Base-by-base conservation (phyloP, 2,329 filamentous ascomycete species). In the Verticillium isaacii region DNA sequence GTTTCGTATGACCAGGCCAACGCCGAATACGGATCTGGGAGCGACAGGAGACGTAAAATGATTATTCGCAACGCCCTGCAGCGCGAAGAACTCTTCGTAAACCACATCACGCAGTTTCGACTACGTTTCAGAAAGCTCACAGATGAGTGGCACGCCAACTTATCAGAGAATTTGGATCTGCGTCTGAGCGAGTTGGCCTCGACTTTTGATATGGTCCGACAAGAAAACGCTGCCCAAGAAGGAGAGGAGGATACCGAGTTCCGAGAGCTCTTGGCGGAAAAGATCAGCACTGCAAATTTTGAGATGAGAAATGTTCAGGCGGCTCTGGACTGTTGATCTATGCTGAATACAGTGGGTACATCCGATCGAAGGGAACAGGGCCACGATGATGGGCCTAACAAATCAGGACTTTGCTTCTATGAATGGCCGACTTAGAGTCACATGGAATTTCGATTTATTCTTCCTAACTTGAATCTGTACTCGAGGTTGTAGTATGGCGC, bases 201-300 rank as follows among this genome's bases (percentile, higher is more conserved):
- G 5, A 74, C 70, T 0, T 65, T 80, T 52, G 68, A 77, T 32
- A 74, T 79, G 3, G 60, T 79, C 8, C 67, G 75, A 2, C 69
- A 65, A 17, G 77, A 79, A 39, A 77, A 77, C 60, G 72, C 71
- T 5, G 72, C 70, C 0, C 19, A 68, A 25, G 77, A 79, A 66
- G 72, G 72, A 23, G 75, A 77, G 59, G 65, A 64, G 54, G 73
- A 79, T 55, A 71, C 71, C 1, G 73, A 68, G 23, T 77, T 77
- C 54, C 66, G 75, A 5, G 19, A 56, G 1, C 67, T 72, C 29
- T 5, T 62, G 19, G 45, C 45, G n/a, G 19, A n/a, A 9, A 23
- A 4, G n/a, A 6, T 50, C 8, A 7, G 45, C 5, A 23, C n/a
- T 1, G 11, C 19, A 6, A 50, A 50, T 19, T 3, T 3, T 12